Percentiles rank a stretch among this genome's conserved stretches.
Conservation (phyloP, 768 basidiomycete genomes). For the Rhizopogon vinicolor region DNA sequence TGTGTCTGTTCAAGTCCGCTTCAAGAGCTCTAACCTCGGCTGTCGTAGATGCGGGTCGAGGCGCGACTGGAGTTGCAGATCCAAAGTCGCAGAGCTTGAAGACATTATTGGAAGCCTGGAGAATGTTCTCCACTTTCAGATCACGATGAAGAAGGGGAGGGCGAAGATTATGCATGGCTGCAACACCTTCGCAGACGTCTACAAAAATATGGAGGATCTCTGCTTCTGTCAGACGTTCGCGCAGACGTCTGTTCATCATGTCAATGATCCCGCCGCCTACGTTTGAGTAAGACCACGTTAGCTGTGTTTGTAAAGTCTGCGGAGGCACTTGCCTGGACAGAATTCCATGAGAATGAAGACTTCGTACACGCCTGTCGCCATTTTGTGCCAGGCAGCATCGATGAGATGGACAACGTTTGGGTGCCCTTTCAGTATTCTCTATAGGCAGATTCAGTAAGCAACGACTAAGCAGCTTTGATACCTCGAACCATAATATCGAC, state of each 20-base stretch:
- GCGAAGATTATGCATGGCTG: constrained; percentile 90
- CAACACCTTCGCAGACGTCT: constrained; percentile 96
- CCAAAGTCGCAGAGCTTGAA: constrained; percentile 99
- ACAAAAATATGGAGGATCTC: constrained; percentile 98
- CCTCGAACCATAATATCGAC: constrained; percentile 93
- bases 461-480: constrained; percentile 8
- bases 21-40: constrained; percentile 87
- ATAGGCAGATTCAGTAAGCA: constrained; percentile 26
- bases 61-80: constrained; percentile 73
- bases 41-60: constrained; percentile 66
- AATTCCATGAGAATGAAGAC: constrained; percentile 99
- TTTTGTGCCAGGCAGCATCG: constrained; percentile 87
- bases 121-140: constrained; percentile 98
- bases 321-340: constrained; percentile 60
- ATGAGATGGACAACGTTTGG: constrained; percentile 95
- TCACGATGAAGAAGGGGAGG: constrained; percentile 94
- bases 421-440: constrained; percentile 90
- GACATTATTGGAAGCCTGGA: constrained; percentile 76
- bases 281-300: constrained; percentile 4
- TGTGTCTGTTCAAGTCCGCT: constrained; percentile 89
- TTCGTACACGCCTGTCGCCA: constrained; percentile 82
- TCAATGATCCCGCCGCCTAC: constrained; percentile 97
- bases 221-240: constrained; percentile 90
- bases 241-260: constrained; percentile 96
- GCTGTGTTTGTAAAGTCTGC: background rate